Evolutionary conservation across 164 flowering plant species (phyloP).

Genomic region (Annona squamosa): DNA sequence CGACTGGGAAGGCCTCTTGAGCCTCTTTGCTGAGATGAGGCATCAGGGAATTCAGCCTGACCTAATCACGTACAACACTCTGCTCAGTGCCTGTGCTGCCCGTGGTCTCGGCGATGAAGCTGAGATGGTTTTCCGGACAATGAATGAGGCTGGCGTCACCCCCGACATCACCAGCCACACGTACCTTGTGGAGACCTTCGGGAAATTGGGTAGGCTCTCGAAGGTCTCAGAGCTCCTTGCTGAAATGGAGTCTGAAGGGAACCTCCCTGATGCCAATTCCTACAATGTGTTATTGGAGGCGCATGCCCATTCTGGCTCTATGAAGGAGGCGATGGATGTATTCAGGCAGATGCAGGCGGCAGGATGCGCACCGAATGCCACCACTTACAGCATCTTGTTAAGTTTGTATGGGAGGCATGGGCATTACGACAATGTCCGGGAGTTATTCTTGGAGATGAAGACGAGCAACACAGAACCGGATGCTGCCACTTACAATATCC

Average conservation of each 20-base stretch:
- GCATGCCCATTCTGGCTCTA: slow-evolving; percentile 52
- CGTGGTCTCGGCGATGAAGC: slow-evolving; percentile 82
- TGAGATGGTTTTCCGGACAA: slow-evolving; percentile 86
- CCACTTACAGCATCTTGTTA: slow-evolving; percentile 75
- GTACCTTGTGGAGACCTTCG: slow-evolving; percentile 77
- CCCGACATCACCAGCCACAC: slow-evolving; percentile 77
- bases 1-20: slow-evolving; percentile 83
- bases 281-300: slow-evolving; percentile 87
- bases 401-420: slow-evolving; percentile 75
- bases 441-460: slow-evolving; percentile 92
- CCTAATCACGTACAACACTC: slow-evolving; percentile 75
- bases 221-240: slow-evolving; percentile 64
- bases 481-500: slow-evolving; percentile 75
- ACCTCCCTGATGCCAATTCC: slow-evolving; percentile 62
- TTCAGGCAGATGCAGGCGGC: slow-evolving; percentile 87
- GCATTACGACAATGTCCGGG: slow-evolving; percentile 79
- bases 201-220: slow-evolving; percentile 54
- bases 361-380: slow-evolving; percentile 74
- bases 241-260: slow-evolving; percentile 78
- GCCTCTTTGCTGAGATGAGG: slow-evolving; percentile 92
- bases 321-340: slow-evolving; percentile 71
- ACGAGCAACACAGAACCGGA: slow-evolving; percentile 84
- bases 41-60: slow-evolving; percentile 92
- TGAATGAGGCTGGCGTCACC: slow-evolving; percentile 83
- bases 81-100: slow-evolving; percentile 72